Conservation (phyloP, 177 flowering plant species). For the Vitis hybrid region DNA sequence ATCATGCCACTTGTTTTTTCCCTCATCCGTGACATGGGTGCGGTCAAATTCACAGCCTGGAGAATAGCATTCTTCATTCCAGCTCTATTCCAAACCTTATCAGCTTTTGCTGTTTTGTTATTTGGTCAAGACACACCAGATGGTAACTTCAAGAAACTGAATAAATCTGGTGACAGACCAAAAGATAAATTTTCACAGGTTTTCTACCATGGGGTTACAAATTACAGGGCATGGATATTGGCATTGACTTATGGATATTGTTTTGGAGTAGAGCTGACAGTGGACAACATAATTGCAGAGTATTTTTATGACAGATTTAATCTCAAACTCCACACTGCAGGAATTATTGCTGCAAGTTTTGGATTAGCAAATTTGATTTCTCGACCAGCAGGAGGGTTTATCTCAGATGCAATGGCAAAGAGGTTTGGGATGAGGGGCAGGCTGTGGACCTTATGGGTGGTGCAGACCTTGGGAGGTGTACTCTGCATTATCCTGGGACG, state of each 20-base stretch:
- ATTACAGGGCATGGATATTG: conserved; percentile 66
- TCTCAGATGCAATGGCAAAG: conserved; percentile 63
- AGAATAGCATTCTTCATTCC: conserved; percentile 89
- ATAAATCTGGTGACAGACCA: conserved; percentile 57
- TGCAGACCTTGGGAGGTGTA: conserved; percentile 74
- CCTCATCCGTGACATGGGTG: conserved; percentile 47
- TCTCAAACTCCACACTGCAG: conserved; percentile 83
- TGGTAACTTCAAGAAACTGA: conserved; percentile 55
- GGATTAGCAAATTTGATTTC: conserved; percentile 79
- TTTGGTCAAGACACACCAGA: conserved; percentile 89
- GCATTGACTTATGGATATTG: conserved; percentile 73
- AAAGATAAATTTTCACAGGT: conserved; percentile 57
- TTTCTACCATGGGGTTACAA: conserved; percentile 50
- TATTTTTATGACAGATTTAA: conserved; percentile 82
- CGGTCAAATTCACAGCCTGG: conserved; percentile 76
- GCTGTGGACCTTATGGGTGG: conserved; percentile 74
- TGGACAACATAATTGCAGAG: conserved; percentile 86
- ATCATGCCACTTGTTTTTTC: conserved; percentile 76
- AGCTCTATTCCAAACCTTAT: conserved; percentile 58
- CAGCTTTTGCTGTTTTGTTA: conserved; percentile 56
- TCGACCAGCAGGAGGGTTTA: conserved; percentile 72
- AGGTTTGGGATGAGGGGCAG: conserved; percentile 91
- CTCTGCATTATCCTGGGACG: conserved; percentile 63
- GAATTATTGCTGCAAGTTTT: conserved; percentile 80
- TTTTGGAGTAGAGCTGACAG: conserved; percentile 81